Evolutionary conservation across 805 yeast genomes (phyloP), one percentile per base, ranked within the genome.

Genomic region (Candida ulmi): DNA sequence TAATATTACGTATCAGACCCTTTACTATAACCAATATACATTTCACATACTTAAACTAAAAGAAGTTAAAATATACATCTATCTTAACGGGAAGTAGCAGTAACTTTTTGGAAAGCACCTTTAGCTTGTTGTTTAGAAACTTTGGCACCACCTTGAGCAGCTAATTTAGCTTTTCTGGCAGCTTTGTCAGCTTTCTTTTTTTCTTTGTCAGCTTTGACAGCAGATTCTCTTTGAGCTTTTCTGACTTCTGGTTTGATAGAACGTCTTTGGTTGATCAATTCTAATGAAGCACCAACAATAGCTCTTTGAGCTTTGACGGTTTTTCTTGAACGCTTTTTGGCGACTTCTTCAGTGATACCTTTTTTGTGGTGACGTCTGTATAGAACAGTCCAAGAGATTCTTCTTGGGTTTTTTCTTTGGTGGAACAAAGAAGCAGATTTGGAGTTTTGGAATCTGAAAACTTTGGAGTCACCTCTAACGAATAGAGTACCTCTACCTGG

Each of bases 361-460:
- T 93, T 93, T 85, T 88, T 88, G 95, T 93, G 98, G 78, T 91
- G 96, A 78, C 95, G 87, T 83, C 99, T 91, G 91, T 78, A 93
- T 65, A 93, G 81, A 66, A 91, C 97, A 58, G 99, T 93, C 99
- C 99, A 93, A 55, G 98, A 82, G 70, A 93, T 82, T 83, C 96
- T 86, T 83, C 99, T 90, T 78, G 99, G 99, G 90, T 93, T 93
- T 95, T 93, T 93, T 84, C 97, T 88, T 81, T 93, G 99, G 68
- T 83, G 81, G 93, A 93, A 93, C 66, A 93, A 83, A 69, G 98
- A 88, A 64, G 95, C 91, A 68, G 95, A 80, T 78, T 93, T 93
- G 61, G 97, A 85, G 72, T 86, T 81, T 73, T 85, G 95, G 93
- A 93, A 93, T 83, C 99, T 90, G 95, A 93, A 93, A 66, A 90